These are phyloP conservation scores for Ceratobasidium sp. DNA, from an alignment of 1,284 basidiomycete genomes.

Conservation along the genomic window DNA sequence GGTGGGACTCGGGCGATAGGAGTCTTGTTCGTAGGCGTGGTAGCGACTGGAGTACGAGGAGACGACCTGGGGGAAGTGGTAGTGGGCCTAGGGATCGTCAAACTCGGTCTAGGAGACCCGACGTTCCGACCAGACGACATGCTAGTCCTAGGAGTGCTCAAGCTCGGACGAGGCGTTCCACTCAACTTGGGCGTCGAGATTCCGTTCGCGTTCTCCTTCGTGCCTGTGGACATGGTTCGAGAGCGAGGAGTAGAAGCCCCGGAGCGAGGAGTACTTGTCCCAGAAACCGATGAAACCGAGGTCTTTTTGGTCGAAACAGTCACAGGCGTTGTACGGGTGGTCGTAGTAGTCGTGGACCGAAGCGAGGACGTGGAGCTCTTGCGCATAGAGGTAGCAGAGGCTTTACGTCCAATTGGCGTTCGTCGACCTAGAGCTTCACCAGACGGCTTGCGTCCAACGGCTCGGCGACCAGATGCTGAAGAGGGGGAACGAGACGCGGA, in stretches of 20 bases:
- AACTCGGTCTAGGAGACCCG: not conserved
- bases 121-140: slow-evolving; percentile 25
- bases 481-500: slow-evolving; percentile 20
- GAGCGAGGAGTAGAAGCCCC: not conserved
- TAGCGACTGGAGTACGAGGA: not conserved
- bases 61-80: not conserved
- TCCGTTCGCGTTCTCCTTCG: not conserved
- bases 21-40: not conserved
- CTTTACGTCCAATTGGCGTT: slow-evolving; percentile 3
- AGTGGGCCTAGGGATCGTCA: not conserved
- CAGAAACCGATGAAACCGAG: slow-evolving; percentile 15
- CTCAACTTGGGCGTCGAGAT: not conserved
- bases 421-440: not conserved
- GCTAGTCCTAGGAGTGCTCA: slow-evolving; percentile 26
- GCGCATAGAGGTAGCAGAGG: slow-evolving; percentile 28
- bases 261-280: slow-evolving; percentile 6
- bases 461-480: slow-evolving; percentile 12
- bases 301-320: slow-evolving; percentile 20
- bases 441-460: slow-evolving; percentile 5
- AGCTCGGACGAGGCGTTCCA: not conserved
- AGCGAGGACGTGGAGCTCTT: slow-evolving; percentile 34
- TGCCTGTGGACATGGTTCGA: slow-evolving; percentile 6
- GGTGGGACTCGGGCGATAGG: not conserved
- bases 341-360: slow-evolving; percentile 5
- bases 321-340: not conserved